Percentiles rank a stretch among this genome's conserved stretches.
phyloP scores from a whole-genome alignment of 768 basidiomycete genomes.

The Exidia glandulosa region DNA sequence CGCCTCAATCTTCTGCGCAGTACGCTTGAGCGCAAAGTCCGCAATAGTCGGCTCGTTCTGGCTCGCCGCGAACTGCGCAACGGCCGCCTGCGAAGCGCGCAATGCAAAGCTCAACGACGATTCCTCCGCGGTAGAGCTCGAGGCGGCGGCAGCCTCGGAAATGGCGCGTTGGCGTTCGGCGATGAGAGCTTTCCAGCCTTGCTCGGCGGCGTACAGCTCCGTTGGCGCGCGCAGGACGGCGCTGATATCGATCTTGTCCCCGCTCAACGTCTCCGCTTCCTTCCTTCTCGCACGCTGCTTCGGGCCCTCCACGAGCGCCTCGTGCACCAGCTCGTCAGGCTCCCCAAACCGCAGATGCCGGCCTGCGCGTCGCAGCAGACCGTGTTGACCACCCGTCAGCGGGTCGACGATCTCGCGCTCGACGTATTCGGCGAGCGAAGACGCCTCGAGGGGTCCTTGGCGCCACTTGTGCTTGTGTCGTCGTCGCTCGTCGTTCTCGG shows the following conservation, averaged over 20 bases:
- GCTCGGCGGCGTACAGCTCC: constrained; percentile 30
- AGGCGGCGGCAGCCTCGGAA: too few relatives aligned
- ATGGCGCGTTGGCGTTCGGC: too few relatives aligned
- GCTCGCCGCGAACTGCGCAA: constrained; percentile 20
- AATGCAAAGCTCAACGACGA: background rate
- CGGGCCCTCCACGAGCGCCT: background rate
- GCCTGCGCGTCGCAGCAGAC: constrained; percentile 21
- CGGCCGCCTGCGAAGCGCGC: constrained; percentile 5
- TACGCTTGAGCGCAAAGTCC: constrained; percentile 45
- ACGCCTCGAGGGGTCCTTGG: background rate
- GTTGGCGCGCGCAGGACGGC: constrained; percentile 29
- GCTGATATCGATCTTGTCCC: constrained; percentile 29
- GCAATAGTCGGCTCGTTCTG: constrained; percentile 34
- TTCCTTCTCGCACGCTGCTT: background rate
- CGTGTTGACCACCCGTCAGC: constrained; percentile 31
- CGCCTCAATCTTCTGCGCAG: constrained; percentile 39
- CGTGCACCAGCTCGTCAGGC: background rate
- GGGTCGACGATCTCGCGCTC: constrained; percentile 29
- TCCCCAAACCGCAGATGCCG: background rate
- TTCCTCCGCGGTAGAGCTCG: background rate
- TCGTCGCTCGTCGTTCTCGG: background rate
- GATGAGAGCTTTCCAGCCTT: constrained; percentile 22
- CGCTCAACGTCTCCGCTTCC: background rate
- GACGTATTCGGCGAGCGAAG: constrained; percentile 28
- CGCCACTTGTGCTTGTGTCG: background rate